Evolutionary conservation across 2,329 filamentous ascomycete species (phyloP).

Genomic region (Atkinsonella hypoxylon): DNA sequence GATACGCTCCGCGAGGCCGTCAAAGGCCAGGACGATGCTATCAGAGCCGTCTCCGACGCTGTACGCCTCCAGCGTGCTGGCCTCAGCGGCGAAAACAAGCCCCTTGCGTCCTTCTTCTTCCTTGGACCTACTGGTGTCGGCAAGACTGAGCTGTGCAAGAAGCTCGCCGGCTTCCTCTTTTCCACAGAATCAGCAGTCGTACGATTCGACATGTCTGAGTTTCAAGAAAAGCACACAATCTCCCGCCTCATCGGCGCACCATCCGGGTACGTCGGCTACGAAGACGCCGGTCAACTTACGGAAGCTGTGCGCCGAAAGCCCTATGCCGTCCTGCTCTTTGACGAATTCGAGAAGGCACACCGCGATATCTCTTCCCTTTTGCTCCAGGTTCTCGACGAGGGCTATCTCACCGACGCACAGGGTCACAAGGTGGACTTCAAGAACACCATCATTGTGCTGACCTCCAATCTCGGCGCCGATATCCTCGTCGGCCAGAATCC

Average conservation of each 20-base stretch:
- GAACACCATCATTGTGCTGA: conserved; percentile 93
- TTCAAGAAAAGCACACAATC: conserved; percentile 94
- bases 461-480: conserved; percentile 86
- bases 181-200: conserved; percentile 84
- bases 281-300: conserved; percentile 90
- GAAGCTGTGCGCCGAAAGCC: conserved; percentile 92
- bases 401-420: conserved; percentile 88
- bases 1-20: conserved; percentile 73
- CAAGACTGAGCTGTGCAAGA: conserved; percentile 96
- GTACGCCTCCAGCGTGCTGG: conserved; percentile 90
- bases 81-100: conserved; percentile 80
- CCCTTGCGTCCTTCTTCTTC: conserved; percentile 94
- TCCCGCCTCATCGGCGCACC: conserved; percentile 86
- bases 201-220: conserved; percentile 95
- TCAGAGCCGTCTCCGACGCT: conserved; percentile 82
- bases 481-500: conserved; percentile 71
- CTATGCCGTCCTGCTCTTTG: conserved; percentile 87
- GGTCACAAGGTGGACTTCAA: conserved; percentile 95
- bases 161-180: conserved; percentile 86
- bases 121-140: conserved; percentile 92
- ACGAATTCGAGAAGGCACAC: conserved; percentile 97
- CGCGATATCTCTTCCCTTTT: conserved; percentile 86
- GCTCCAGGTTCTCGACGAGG: conserved; percentile 90
- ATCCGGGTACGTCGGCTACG: conserved; percentile 91
- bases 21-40: conserved; percentile 85